phyloP scores from a whole-genome alignment of 805 yeast species.

The Citeromyces nyonsensis region DNA sequence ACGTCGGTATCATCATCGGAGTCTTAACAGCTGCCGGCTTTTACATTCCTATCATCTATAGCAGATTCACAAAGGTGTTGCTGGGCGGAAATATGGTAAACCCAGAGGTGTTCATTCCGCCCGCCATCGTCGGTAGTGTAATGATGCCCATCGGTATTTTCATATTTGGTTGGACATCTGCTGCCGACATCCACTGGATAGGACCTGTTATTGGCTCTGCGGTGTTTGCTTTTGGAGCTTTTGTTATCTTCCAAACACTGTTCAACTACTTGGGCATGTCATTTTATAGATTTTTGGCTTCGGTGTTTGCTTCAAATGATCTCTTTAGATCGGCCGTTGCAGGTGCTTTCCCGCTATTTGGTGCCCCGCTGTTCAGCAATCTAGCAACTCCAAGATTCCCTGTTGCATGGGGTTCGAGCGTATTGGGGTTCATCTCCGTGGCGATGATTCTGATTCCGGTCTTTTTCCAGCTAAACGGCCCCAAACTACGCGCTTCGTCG shows the following conservation, averaged over 20 bases:
- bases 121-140: conserved; percentile 42
- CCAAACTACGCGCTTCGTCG: background rate
- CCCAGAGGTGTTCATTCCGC: conserved; percentile 38
- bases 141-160: conserved; percentile 37
- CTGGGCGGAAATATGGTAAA: conserved; percentile 8
- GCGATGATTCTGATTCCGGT: conserved; percentile 21
- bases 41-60: background rate
- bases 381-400: conserved; percentile 29
- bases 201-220: conserved; percentile 29
- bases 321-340: conserved; percentile 35
- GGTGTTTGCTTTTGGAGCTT: conserved; percentile 22
- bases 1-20: conserved; percentile 30
- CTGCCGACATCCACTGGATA: conserved; percentile 33
- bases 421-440: conserved; percentile 27
- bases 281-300: conserved; percentile 34
- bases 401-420: conserved; percentile 41
- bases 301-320: conserved; percentile 44
- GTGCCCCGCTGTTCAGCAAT: conserved; percentile 26
- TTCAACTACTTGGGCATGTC: conserved; percentile 32
- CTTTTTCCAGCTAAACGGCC: background rate
- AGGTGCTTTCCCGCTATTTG: conserved; percentile 46
- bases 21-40: conserved; percentile 17
- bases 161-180: conserved; percentile 46
- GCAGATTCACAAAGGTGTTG: conserved; percentile 10
- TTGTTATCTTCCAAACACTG: conserved; percentile 32